Conservation (phyloP, 2,329 filamentous ascomycete species). For the Gnomoniopsis smithogilvyi region DNA sequence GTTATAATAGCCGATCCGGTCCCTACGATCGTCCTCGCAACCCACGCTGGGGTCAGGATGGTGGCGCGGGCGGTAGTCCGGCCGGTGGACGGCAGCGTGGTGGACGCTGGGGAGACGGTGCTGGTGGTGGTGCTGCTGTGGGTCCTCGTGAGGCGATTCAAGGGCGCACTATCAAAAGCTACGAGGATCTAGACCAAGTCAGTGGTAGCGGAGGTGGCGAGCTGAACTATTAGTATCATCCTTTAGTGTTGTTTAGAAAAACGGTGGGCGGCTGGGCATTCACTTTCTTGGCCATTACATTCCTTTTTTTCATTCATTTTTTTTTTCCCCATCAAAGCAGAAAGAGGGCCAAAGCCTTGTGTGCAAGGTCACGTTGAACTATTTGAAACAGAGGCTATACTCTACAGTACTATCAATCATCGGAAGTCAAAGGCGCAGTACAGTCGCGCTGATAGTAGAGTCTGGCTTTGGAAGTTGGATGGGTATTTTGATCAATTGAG, state of each 20-base stretch:
- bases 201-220: constrained; percentile 73
- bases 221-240: constrained; percentile 71
- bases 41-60: constrained; percentile 46
- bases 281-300: background rate
- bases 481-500: no score
- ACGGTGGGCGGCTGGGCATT: no score
- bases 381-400: no score
- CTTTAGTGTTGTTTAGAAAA: background rate
- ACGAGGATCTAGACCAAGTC: constrained; percentile 92
- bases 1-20: constrained; percentile 55
- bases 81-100: constrained; percentile 47
- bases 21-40: constrained; percentile 70
- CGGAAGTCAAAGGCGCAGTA: no score
- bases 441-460: no score
- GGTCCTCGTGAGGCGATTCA: constrained; percentile 90
- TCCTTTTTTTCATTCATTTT: no score
- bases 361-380: no score
- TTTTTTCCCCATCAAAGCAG: background rate
- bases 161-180: constrained; percentile 90
- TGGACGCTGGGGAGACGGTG: constrained; percentile 68
- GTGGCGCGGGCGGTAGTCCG: constrained; percentile 38
- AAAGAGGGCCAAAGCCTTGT: background rate
- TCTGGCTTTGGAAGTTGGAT: no score
- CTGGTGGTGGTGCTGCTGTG: constrained; percentile 70
- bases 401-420: no score